These are phyloP conservation scores for Gaertneriomyces semiglobifer DNA, from an alignment of 192 early-diverging fungal genomes.

Conservation along the genomic window DNA sequence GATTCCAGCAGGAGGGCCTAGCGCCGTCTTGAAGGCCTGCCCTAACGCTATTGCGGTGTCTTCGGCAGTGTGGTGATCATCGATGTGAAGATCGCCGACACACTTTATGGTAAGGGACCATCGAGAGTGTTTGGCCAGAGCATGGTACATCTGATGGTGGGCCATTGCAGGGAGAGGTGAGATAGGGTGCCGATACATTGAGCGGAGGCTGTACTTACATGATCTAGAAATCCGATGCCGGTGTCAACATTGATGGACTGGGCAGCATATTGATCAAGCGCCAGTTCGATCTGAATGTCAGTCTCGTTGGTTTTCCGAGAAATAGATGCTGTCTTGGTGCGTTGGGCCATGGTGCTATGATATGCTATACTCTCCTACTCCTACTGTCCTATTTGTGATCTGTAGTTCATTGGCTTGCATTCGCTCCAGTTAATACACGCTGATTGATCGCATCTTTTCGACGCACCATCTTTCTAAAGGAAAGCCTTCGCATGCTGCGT, in stretches of 20 bases:
- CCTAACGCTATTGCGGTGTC: conserved; percentile 93
- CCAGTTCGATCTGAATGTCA: conserved; percentile 70
- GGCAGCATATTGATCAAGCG: conserved; percentile 49
- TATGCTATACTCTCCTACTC: neutral
- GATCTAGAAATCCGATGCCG: conserved; percentile 97
- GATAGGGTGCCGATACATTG: neutral
- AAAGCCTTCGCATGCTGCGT: too few relatives aligned
- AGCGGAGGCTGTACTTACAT: conserved; percentile 54
- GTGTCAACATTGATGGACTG: conserved; percentile 80
- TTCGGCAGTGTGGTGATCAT: conserved; percentile 98
- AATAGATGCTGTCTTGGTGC: conserved; percentile 37
- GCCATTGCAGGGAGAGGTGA: neutral
- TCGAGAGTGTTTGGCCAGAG: conserved; percentile 91
- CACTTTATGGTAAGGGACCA: conserved; percentile 86
- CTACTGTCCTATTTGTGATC: too few relatives aligned
- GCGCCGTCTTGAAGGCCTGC: conserved; percentile 86
- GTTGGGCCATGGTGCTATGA: neutral
- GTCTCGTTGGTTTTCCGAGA: conserved; percentile 93
- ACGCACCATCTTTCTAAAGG: too few relatives aligned
- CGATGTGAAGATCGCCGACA: conserved; percentile 92
- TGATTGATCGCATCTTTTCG: too few relatives aligned
- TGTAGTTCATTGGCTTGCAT: too few relatives aligned
- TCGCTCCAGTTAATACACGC: too few relatives aligned
- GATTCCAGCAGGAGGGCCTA: conserved; percentile 90
- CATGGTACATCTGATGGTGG: conserved; percentile 82